phyloP scores from a whole-genome alignment of 768 basidiomycete genomes.

The Collybiopsis luxurians region DNA sequence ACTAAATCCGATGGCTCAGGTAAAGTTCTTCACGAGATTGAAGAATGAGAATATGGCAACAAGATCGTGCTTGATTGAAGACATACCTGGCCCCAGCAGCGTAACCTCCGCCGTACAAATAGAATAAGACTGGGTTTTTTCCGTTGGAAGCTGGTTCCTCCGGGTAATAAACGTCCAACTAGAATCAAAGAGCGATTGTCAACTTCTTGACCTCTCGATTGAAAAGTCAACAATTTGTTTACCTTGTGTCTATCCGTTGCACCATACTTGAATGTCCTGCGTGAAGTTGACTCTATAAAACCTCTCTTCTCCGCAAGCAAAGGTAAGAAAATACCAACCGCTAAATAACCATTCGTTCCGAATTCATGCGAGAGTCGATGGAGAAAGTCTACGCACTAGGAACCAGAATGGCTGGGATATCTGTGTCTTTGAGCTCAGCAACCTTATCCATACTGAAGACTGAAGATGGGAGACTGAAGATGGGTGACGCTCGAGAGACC shows the following conservation, averaged over 20 bases:
- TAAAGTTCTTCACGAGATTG: too few species aligned
- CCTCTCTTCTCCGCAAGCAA: constrained; percentile 44
- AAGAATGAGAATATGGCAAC: too few species aligned
- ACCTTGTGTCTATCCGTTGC: constrained; percentile 49
- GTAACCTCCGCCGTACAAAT: constrained; percentile 68
- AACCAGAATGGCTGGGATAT: constrained; percentile 27
- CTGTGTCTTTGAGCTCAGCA: constrained; percentile 25
- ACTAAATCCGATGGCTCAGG: constrained; percentile 48
- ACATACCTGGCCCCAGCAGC: constrained; percentile 43
- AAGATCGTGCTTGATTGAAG: too few species aligned
- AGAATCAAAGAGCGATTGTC: background rate
- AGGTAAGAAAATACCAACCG: constrained; percentile 45
- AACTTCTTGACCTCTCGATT: background rate
- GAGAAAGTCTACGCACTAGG: constrained; percentile 27
- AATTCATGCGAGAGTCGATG: constrained; percentile 1
- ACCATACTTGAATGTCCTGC: constrained; percentile 58
- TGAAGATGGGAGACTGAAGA: too few species aligned
- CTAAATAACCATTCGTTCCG: constrained; percentile 24
- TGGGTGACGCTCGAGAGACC: too few species aligned
- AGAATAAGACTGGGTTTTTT: constrained; percentile 54
- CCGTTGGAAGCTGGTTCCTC: constrained; percentile 19
- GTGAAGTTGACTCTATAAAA: constrained; percentile 45
- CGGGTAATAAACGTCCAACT: constrained; percentile 73
- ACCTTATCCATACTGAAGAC: constrained; percentile 35
- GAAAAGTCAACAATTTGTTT: constrained; percentile 3